Evolutionary conservation across 2,329 filamentous ascomycete genomes (phyloP).

Genomic region (Dactylellina haptotyla): DNA sequence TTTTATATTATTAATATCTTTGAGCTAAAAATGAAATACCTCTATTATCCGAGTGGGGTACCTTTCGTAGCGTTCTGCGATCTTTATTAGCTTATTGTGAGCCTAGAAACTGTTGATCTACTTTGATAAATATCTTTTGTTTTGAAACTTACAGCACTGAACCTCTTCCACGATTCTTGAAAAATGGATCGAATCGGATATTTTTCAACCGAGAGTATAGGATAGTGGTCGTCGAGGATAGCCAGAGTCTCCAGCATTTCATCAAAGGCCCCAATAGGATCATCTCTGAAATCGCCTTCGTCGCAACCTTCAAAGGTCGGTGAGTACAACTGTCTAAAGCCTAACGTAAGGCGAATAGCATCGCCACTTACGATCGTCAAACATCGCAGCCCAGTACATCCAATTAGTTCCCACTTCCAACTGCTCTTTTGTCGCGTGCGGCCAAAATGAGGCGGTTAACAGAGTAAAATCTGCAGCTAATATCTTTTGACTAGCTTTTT

Average conservation of each 20-base stretch:
- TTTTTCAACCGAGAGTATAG: constrained; percentile 55
- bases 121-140: not conserved
- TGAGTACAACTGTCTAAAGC: not conserved
- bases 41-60: not conserved
- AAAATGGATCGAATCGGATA: constrained; percentile 58
- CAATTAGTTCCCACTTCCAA: constrained; percentile 13
- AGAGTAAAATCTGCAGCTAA: constrained; percentile 16
- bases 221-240: constrained; percentile 57
- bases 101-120: not conserved
- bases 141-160: constrained; percentile 55
- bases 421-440: constrained; percentile 6
- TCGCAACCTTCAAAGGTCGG: constrained; percentile 58
- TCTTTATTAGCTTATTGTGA: not conserved
- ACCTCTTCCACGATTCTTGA: constrained; percentile 58
- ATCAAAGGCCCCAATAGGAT: constrained; percentile 55
- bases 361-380: constrained; percentile 29
- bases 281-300: constrained; percentile 58
- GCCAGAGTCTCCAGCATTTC: constrained; percentile 56
- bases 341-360: not conserved
- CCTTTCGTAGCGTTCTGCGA: constrained; percentile 2
- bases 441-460: constrained; percentile 2
- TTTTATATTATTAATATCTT: not conserved
- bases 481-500: constrained; percentile 7
- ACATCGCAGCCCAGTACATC: constrained; percentile 7
- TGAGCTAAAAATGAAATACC: not conserved